Conservation (phyloP, 2,329 filamentous ascomycete genomes). For the Talaromyces albobiverticillius region DNA sequence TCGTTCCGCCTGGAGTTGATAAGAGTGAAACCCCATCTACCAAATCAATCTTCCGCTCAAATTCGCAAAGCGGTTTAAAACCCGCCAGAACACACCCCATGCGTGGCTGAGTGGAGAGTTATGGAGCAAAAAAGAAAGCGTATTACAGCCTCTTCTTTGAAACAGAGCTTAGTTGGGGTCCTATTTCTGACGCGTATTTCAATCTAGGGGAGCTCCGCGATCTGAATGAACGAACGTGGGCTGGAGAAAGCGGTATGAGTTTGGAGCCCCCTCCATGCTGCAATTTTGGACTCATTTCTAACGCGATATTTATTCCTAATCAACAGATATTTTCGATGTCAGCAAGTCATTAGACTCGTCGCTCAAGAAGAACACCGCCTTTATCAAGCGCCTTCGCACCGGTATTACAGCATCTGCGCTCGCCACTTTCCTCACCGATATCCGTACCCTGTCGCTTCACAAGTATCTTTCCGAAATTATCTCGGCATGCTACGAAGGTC, state of each 20-base stretch:
- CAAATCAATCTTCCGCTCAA: slow-evolving; percentile 26
- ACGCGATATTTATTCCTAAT: neutral
- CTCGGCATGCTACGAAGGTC: slow-evolving; percentile 89
- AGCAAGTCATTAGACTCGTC: slow-evolving; percentile 84
- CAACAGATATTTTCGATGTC: slow-evolving; percentile 71
- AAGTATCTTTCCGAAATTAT: slow-evolving; percentile 98
- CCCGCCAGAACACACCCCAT: slow-evolving; percentile 10
- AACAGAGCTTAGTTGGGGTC: neutral
- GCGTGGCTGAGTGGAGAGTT: slow-evolving; percentile 21
- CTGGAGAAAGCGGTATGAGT: slow-evolving; percentile 73
- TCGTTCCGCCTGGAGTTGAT: slow-evolving; percentile 29
- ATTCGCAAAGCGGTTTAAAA: slow-evolving; percentile 17
- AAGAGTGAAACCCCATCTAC: slow-evolving; percentile 32
- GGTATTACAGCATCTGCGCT: slow-evolving; percentile 78
- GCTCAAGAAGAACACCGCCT: slow-evolving; percentile 96
- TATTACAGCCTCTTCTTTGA: slow-evolving; percentile 27
- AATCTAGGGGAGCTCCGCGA: slow-evolving; percentile 78
- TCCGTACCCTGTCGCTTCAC: slow-evolving; percentile 83
- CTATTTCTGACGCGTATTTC: slow-evolving; percentile 3
- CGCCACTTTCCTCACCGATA: slow-evolving; percentile 82
- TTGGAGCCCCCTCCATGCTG: slow-evolving; percentile 4
- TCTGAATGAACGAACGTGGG: slow-evolving; percentile 84
- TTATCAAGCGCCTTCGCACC: slow-evolving; percentile 93
- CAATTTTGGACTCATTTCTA: slow-evolving; percentile 22
- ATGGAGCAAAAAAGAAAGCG: slow-evolving; percentile 53